Evolutionary conservation across 345 rosid genomes (phyloP), one percentile per base, ranked within the genome.

Genomic region (Hirschfeldia incana): DNA sequence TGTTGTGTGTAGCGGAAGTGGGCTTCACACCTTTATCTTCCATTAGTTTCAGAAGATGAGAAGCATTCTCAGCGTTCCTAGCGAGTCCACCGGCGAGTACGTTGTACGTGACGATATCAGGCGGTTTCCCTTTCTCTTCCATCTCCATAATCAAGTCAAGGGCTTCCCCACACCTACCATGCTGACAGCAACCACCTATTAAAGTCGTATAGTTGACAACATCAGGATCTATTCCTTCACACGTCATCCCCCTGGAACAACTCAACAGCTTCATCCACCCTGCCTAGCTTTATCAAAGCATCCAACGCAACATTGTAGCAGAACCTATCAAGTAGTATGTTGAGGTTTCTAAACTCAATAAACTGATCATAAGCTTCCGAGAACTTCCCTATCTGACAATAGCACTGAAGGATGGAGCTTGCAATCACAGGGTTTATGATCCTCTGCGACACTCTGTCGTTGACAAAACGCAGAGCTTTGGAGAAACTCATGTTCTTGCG

Each of bases 271-370:
- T 81, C 91, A 49, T 91, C 89, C 80, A 89, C 82, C 81, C 77
- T 78, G 30, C 90, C 92, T 51, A 80, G 76, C 83, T 89, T 88
- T 86, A 92, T 88, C 70, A 91, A 85, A 57, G 94, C 93, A 80
- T 83, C 74, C 13, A 86, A 64, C 36, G 70, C 86, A 10, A 86
- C 77, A 74, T 86, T 87, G 78, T 92, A 88, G 64, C 89, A 88
- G 59, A 84, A 84, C 73, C 78, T 82, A 72, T 91, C 97, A 65
- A 89, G 82, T 65, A 79, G 79, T 69, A 88, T 62, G 13, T 87
- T 85, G 71, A 4, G 33, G 64, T 69, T 66, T 77, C 79, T 83
- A 27, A 78, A 85, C 63, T 76, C 69, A 57, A 73, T 16, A 74
- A 94, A 91, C 49, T 13, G 59, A 76, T 81, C 16, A 37, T 63